Percentiles rank a stretch among this genome's conserved stretches.
Conservation (phyloP, 108 stramenopile species). For the Cyclotella choctawhatcheeana region DNA sequence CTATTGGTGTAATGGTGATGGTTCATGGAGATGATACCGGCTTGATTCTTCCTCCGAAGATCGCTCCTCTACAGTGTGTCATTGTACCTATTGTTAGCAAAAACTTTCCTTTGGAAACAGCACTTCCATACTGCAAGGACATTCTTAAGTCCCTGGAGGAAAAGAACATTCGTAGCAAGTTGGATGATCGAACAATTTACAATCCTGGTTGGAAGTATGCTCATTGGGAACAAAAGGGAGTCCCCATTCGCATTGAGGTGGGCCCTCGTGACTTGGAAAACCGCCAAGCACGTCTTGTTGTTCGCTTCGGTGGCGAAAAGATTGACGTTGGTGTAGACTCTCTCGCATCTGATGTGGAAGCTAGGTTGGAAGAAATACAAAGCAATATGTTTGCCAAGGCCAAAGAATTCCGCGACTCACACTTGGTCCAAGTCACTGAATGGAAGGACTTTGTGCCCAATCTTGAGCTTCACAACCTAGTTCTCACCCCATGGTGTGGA, state of each 20-base stretch:
- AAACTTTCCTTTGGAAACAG: conserved; percentile 70
- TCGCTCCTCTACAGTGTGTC: conserved; percentile 96
- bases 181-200: conserved; percentile 95
- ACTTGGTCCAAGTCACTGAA: conserved; percentile 91
- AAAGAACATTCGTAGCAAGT: conserved; percentile 85
- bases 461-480: conserved; percentile 92
- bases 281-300: conserved; percentile 77
- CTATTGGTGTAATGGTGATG: conserved; percentile 99
- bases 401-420: conserved; percentile 86
- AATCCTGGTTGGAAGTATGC: conserved; percentile 99
- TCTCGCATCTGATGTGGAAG: conserved; percentile 56
- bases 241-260: conserved; percentile 98
- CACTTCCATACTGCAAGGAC: conserved; percentile 73
- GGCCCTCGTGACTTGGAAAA: conserved; percentile 96
- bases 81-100: conserved; percentile 97
- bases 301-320: conserved; percentile 92
- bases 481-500: conserved; percentile 97
- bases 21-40: conserved; percentile 99
- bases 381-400: conserved; percentile 91
- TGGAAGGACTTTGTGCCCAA: conserved; percentile 99
- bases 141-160: conserved; percentile 68
- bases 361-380: conserved; percentile 91
- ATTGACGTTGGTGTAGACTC: conserved; percentile 76
- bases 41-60: conserved; percentile 95
- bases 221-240: conserved; percentile 99